Evolutionary conservation across 208 protist species (phyloP), one percentile per base, ranked within the genome.

Genomic region (Vickermania ingenoplastis): DNA sequence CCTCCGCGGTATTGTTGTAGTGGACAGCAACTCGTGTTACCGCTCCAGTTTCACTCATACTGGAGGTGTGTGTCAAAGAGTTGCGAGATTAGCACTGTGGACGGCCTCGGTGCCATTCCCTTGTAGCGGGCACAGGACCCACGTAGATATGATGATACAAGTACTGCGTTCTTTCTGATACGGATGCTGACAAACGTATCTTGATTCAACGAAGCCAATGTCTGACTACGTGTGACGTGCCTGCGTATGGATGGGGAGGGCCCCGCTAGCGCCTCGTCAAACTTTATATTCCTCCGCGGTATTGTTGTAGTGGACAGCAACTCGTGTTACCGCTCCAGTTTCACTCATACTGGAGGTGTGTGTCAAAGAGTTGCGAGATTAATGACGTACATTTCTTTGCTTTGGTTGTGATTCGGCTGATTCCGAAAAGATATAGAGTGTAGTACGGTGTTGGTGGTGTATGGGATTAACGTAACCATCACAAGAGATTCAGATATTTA

Each of bases 361-460:
- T 91, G 83, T 91, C 83, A 91, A 91, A 86, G 77, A 71, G 49
- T 53, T 79, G 77, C 81, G 52, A 88, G 81, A 88, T 63, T 26
- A 45, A 45, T 45, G 7, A 45, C 36, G 17, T 17, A 45, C 11
- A 45, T 45, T n/a, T 17, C 7, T 45, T 45, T 45, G 11, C 36
- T 17, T 45, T 45, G n/a, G n/a, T n/a, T n/a, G n/a, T n/a, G n/a
- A n/a, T n/a, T n/a, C n/a, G n/a, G n/a, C n/a, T n/a, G n/a, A n/a
- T 45, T 7, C 36, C 7, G 36, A 45, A n/a, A 17, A 45, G 17
- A 45, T 45, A 17, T 45, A 17, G 36, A n/a, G 36, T n/a, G 17
- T 45, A 17, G 7, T 45, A 17, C 7, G 36, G 36, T 45, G 36
- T 45, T 7, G 11, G 17, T 45, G 11, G 11, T 45, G 36, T 45